Base-by-base conservation (phyloP, 805 yeast genomes). In the Metschnikowia lachancei region DNA sequence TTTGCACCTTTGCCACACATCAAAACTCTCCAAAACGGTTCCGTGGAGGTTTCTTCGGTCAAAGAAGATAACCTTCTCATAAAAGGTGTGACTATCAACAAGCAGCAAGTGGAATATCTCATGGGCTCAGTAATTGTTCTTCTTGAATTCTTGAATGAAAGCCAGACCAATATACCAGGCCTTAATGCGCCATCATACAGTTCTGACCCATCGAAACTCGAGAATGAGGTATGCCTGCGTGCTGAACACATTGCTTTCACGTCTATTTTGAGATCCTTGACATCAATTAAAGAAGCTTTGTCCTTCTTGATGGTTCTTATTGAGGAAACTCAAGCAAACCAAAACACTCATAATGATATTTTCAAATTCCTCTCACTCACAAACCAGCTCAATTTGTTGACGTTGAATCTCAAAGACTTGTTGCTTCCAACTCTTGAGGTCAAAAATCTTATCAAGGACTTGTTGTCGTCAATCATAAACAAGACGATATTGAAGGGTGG, bases 211-310 rank as follows among this genome's bases (percentile, higher is more conserved):
- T 59, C 69, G 10, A 69, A 69, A 49, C 70, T 72, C 49, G 80
- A 75, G 66, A 80, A 69, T 36, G 92, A 86, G 54, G 81, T 85
- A 36, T 83, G 90, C 36, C 70, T 81, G 45, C 91, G 94, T 65
- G 96, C 96, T 1, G 99, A 94, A 62, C 90, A 88, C 58, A 82
- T 89, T 58, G 96, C 96, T 6, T 79, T 92, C 53, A 82, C 83
- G 22, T 82, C 97, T 0, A 68, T 94, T 32, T 73, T 87, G 37
- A 83, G 86, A 57, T 77, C 91, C 9, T 76, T 91, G 46, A 80
- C 78, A 45, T 82, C 88, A 6, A 81, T 89, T 65, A 87, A 88
- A 56, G 98, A 94, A 66, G 96, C 96, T 0, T 72, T 92, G 28
- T 89, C 97, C 1, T 94, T 94, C 62, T 70, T 94, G 52, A 78